Conservation (phyloP, 495 filamentous ascomycete species). For the Darksidea phi region DNA sequence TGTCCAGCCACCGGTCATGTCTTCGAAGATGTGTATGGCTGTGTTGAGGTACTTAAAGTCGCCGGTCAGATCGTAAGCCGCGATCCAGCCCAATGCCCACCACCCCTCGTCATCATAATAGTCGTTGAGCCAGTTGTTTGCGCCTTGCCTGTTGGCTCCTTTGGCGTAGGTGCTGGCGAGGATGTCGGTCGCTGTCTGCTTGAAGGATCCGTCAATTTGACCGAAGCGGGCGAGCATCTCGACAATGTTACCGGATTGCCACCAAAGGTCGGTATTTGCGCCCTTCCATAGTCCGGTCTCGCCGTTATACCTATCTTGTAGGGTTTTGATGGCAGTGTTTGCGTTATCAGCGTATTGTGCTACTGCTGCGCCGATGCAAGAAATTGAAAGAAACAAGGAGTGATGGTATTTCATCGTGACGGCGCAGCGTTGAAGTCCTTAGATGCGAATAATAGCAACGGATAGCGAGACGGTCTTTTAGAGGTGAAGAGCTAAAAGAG, state of each 20-base stretch:
- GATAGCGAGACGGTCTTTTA: no score
- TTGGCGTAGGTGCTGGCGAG: constrained; percentile 32
- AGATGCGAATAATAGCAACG: neutral
- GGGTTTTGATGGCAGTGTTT: constrained; percentile 19
- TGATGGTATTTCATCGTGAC: constrained; percentile 25
- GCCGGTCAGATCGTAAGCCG: constrained; percentile 38
- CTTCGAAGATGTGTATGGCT: constrained; percentile 59
- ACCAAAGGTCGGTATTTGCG: constrained; percentile 19
- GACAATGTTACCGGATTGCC: constrained; percentile 32
- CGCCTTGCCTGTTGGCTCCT: constrained; percentile 14
- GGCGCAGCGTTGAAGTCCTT: neutral
- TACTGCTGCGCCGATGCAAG: neutral
- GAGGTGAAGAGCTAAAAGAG: no score
- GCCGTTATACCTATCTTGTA: constrained; percentile 33
- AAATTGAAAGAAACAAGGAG: constrained; percentile 4
- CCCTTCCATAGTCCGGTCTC: constrained; percentile 36
- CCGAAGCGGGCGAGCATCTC: constrained; percentile 21
- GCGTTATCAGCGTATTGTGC: constrained; percentile 28
- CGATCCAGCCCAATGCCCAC: constrained; percentile 42
- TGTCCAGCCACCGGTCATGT: constrained; percentile 48
- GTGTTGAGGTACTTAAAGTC: constrained; percentile 43
- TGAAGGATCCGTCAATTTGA: constrained; percentile 16
- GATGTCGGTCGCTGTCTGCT: constrained; percentile 22
- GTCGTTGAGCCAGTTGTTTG: constrained; percentile 29
- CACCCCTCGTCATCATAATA: constrained; percentile 45